Base-by-base conservation (phyloP, 2,329 filamentous ascomycete genomes). In the Hirsutella minnesotensis region DNA sequence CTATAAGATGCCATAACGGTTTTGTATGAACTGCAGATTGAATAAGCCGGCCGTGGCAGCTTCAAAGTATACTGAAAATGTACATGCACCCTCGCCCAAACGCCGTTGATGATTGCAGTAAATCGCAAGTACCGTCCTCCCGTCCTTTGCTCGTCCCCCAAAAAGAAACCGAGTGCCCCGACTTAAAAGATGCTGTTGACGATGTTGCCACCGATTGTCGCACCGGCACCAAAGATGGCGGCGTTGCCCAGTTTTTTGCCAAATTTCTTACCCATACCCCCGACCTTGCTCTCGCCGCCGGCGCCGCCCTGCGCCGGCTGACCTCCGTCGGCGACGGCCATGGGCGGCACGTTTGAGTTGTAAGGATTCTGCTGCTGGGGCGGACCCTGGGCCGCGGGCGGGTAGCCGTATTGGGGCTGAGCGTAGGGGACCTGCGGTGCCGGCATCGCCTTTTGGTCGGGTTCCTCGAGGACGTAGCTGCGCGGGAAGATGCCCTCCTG, bases 401-500 rank as follows among this genome's bases (percentile, higher is more conserved):
- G 58, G 46, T 64, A 68, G 13, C 63, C 65, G 46, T 67, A 65
- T 44, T 57, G 58, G 1, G 55, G 62, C 51, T 60, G 59, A 27
- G 48, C 41, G 61, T 61, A 46, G 38, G 58, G 43, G 20, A 52
- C 52, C n/a, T 40, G 34, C n/a, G 13, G 10, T 5, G 35, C 20
- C 10, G 40, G 40, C 18, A 12, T 24, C 4, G 24, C 34, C 41
- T 64, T 53, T 49, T 57, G 58, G 61, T 83, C 79, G 51, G 83
- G 72, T 53, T 89, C 80, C 41, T 84, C 65, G 41, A 86, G 69
- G 49, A 94, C 89, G 59, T 96, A 96, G 60, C 77, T 87, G 53
- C 83, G 78, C n/a, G 90, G 90, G 73, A 96, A 96, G 60, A 96
- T 95, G 54, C 90, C 90, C 66, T 94, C 86, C 51, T 77, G 68